These are phyloP conservation scores for Leptographium flavum DNA, from an alignment of 2,329 filamentous ascomycete species.

Conservation along the genomic window DNA sequence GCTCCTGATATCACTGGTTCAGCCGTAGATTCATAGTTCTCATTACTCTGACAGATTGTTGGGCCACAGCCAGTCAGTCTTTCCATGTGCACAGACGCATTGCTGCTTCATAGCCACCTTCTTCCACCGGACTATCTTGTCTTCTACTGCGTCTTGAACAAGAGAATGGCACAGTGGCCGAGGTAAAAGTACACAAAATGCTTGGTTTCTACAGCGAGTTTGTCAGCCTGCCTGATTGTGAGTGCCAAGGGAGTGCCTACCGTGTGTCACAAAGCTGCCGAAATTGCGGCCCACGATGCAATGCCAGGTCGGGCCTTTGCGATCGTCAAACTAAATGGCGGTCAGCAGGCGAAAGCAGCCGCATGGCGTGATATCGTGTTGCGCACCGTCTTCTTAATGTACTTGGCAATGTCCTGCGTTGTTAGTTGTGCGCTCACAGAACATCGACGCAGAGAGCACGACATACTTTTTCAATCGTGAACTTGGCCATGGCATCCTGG, in stretches of 20 bases:
- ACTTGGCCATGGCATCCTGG: conserved; percentile 49
- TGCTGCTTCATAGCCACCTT: no score
- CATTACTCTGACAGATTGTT: background rate
- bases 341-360: background rate
- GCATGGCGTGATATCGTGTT: background rate
- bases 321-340: conserved; percentile 69
- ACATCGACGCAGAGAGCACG: background rate
- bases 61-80: background rate
- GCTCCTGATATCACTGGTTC: background rate
- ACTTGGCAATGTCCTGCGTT: conserved; percentile 76
- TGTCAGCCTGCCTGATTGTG: no score
- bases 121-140: background rate
- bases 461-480: conserved; percentile 44
- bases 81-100: no score
- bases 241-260: conserved; percentile 33
- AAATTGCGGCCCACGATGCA: conserved; percentile 98
- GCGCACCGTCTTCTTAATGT: conserved; percentile 81
- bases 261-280: conserved; percentile 96
- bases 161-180: conserved; percentile 90
- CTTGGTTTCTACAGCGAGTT: conserved; percentile 94
- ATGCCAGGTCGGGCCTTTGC: conserved; percentile 97
- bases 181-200: conserved; percentile 99
- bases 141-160: conserved; percentile 91
- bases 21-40: conserved; percentile 1
- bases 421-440: background rate